Percentiles rank a stretch among this genome's conserved stretches.
Conservation (phyloP, 345 rosid species). For the Streptanthus diversifolius region DNA sequence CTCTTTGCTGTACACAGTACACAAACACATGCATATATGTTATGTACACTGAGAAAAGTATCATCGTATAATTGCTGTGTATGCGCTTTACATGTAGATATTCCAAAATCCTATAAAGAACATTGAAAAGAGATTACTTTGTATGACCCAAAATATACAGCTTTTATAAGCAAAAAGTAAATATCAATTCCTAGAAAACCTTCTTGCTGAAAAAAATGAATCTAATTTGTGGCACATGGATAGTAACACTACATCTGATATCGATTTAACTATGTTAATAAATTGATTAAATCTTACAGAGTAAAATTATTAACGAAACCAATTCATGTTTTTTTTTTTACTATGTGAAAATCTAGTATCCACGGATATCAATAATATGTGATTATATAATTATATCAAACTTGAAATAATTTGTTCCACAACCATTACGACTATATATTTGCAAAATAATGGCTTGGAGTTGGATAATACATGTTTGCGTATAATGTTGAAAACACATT, state of each 20-base stretch:
- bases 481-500: too few relatives aligned
- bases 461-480: too few relatives aligned
- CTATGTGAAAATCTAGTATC: too few relatives aligned
- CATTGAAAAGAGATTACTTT: background rate
- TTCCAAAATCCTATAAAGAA: constrained; percentile 3
- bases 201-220: background rate
- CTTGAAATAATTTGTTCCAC: too few relatives aligned
- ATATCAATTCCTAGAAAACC: background rate
- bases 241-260: background rate
- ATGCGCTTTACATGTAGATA: constrained; percentile 5
- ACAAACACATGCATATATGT: background rate
- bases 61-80: background rate
- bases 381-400: too few relatives aligned
- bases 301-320: too few relatives aligned
- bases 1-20: background rate
- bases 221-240: background rate
- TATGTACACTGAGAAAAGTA: background rate
- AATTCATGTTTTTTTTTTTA: too few relatives aligned
- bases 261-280: background rate
- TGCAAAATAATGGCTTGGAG: too few relatives aligned
- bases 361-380: too few relatives aligned
- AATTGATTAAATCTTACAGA: too few relatives aligned
- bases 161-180: background rate
- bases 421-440: too few relatives aligned
- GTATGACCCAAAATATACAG: background rate